Base-by-base conservation (phyloP, 1,139 yeast species). In the Blastobotrys illinoisensis region DNA sequence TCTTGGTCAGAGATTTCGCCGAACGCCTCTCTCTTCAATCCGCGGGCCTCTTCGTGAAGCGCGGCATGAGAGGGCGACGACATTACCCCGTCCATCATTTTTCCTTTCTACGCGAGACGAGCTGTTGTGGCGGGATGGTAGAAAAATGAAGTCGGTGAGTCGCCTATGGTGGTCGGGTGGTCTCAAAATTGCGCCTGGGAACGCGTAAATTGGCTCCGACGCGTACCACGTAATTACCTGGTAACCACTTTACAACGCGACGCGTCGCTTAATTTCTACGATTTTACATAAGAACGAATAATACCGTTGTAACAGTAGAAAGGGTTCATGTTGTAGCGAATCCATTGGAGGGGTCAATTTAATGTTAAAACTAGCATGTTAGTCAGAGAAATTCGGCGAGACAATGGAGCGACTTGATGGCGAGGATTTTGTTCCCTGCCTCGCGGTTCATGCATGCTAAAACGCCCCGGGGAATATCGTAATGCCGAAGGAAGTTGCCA, bases 381-480 rank as follows among this genome's bases (percentile, higher is more conserved):
- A n/a, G n/a, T n/a, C n/a, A n/a, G n/a, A n/a, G n/a, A n/a, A n/a
- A n/a, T n/a, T n/a, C n/a, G n/a, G n/a, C 40, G 6, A 32, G 40
- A 11, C 40, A 32, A n/a, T 32, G 16, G 16, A 32, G 3, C 3
- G 40, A 32, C 11, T 32, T 32, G 40, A 32, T 14, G 16, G 40
- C 40, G 16, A 32, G 40, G 3, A 32, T 32, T 5, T 32, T 32
- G 40, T 32, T 11, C 13, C 40, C 40, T 32, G 40, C 40, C 6
- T 7, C 40, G 16, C 40, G 11, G 16, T 32, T 32, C 40, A 58
- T 40, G 19, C 45, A 47, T 9, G 18, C 19, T 6, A 58, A 26
- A n/a, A 56, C 53, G 20, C 28, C 47, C 1, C 47, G 48, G 4
- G 59, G 58, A 9, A 58, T 46, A 28, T 23, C 21, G 46, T 50